Evolutionary conservation across 495 filamentous ascomycete genomes (phyloP).

Genomic region (Penicillium tannophilum): DNA sequence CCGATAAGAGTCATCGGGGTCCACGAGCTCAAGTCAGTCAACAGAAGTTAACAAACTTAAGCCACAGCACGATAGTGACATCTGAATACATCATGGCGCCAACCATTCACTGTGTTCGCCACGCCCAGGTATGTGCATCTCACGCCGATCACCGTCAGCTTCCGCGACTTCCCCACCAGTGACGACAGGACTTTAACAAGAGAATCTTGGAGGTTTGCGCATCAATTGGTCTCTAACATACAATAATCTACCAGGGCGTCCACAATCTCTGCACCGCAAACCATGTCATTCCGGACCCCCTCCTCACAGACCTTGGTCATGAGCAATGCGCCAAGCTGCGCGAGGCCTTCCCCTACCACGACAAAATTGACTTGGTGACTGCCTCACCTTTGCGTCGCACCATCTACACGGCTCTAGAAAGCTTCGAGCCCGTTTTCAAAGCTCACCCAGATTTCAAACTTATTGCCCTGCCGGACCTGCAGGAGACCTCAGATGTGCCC

Average conservation of each 20-base stretch:
- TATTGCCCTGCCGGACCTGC: constrained; percentile 74
- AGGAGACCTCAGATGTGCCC: constrained; percentile 75
- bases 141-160: neutral
- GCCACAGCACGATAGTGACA: neutral
- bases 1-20: constrained; percentile 25
- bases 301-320: constrained; percentile 75
- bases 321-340: constrained; percentile 70
- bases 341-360: constrained; percentile 63
- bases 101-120: constrained; percentile 54
- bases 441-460: constrained; percentile 53
- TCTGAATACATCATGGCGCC: constrained; percentile 36
- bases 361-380: constrained; percentile 68
- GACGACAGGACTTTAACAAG: neutral
- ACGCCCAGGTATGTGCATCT: constrained; percentile 48
- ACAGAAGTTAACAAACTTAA: neutral
- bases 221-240: constrained; percentile 12
- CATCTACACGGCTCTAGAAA: constrained; percentile 74
- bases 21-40: neutral
- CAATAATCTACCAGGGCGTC: constrained; percentile 57
- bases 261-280: constrained; percentile 80
- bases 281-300: constrained; percentile 73
- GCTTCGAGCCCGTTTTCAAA: constrained; percentile 60
- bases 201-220: neutral
- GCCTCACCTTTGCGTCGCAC: constrained; percentile 85
- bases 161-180: neutral